phyloP scores from a whole-genome alignment of 306 rosid genomes.

The Vigna nakashimae region DNA sequence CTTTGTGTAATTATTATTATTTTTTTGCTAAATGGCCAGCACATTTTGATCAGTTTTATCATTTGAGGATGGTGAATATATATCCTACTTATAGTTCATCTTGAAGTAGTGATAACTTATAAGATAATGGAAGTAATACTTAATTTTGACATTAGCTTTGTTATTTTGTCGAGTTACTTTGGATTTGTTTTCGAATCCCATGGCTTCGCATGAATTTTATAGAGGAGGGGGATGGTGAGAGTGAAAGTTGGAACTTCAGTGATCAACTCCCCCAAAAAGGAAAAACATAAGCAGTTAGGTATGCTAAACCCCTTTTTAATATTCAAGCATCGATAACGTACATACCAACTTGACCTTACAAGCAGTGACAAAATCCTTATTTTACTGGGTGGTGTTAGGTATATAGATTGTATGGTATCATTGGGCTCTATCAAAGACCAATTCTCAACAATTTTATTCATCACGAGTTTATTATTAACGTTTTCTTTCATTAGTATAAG shows the following conservation, averaged over 20 bases:
- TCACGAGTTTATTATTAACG: background rate
- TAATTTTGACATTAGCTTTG: background rate
- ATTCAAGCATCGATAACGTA: background rate
- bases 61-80: background rate
- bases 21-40: background rate
- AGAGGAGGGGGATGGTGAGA: slow-evolving; percentile 4
- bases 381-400: background rate
- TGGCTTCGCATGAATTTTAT: background rate
- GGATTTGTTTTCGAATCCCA: background rate
- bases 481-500: background rate
- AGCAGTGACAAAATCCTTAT: background rate
- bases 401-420: background rate
- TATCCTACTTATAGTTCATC: background rate
- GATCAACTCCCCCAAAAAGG: background rate
- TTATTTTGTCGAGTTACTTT: background rate
- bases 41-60: slow-evolving; percentile 13
- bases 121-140: slow-evolving; percentile 18
- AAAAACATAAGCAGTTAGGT: background rate
- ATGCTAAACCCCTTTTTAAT: background rate
- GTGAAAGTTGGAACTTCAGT: background rate
- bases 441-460: background rate
- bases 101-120: background rate
- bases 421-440: background rate
- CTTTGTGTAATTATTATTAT: background rate
- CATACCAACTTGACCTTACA: background rate